Base-by-base conservation (phyloP, 805 yeast species). In the Saccharomycopsis fodiens region DNA sequence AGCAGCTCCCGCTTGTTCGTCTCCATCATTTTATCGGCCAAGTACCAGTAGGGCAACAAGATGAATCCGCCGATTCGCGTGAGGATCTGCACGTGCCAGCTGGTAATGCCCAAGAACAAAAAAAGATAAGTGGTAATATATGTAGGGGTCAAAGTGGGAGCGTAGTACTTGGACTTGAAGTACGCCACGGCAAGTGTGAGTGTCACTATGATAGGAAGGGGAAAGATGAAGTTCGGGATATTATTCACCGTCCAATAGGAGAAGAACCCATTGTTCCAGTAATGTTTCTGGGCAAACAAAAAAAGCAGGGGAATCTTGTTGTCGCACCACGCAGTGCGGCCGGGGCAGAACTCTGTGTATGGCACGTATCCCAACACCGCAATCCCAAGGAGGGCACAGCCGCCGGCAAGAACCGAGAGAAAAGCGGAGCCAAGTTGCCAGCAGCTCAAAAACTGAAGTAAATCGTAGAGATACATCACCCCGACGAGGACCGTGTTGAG, bases 251-350 rank as follows among this genome's bases (percentile, higher is more conserved):
- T 82, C 91, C 96, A 93, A 63, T 93, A 93, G 35, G 63, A 68
- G 46, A 93, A 61, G 43, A 89, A 76, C 0, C 98, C 97, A 37
- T 69, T 73, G 54, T 79, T 74, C 98, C 98, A 93, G 60, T 91
- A 88, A 52, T 78, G 70, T 1, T 64, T 48, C 62, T 93, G 98
- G 4, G 94, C 84, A 59, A 71, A 85, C 2, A 74, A 60, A 54
- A 79, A 79, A 12, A 91, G 66, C 19, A 82, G 73, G 4, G 85
- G 86, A 0, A 84, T 42, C 6, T 21, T 8, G 3, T 65, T 52
- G 12, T 64, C 50, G 59, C 98, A 91, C 97, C 97, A 91, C 50
- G 73, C 84, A 5, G 85, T 79, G 47, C 87, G 65, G 12, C 62
- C 71, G 1, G 87, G 85, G 59, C 98, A 93, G 51, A 76, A 82